Conservation (phyloP, 148 eudicot genomes). For the Vaccinium myrtillus region DNA sequence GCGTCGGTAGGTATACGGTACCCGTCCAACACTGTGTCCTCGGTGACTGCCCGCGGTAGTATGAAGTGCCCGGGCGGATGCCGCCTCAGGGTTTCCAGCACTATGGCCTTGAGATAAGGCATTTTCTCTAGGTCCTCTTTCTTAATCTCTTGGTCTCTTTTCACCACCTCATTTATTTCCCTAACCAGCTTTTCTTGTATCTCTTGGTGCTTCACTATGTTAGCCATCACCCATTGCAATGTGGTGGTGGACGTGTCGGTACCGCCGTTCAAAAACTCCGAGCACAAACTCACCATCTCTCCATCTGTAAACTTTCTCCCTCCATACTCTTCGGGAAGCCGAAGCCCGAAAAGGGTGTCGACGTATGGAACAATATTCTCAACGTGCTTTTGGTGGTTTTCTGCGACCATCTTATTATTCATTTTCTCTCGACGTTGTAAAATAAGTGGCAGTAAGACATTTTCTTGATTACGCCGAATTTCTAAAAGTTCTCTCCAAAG, state of each 20-base stretch:
- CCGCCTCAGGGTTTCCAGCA: conserved; percentile 6
- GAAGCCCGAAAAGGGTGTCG: conserved; percentile 21
- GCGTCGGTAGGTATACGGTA: background rate
- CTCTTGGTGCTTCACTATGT: conserved; percentile 2
- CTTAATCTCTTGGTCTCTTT: background rate
- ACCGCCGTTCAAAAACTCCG: conserved; percentile 8
- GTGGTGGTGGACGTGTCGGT: conserved; percentile 1
- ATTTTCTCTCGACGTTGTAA: conserved; percentile 14
- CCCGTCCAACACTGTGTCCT: conserved; percentile 4
- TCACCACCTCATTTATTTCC: background rate
- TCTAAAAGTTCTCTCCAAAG: conserved; percentile 28
- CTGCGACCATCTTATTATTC: background rate
- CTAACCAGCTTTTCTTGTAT: background rate
- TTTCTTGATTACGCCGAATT: conserved; percentile 16
- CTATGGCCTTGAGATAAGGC: background rate
- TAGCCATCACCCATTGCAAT: conserved; percentile 5
- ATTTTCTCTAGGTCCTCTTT: background rate
- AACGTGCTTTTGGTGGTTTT: background rate
- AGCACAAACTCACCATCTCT: conserved; percentile 4
- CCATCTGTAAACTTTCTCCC: background rate
- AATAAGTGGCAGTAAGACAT: conserved; percentile 28
- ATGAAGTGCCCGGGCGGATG: conserved; percentile 11
- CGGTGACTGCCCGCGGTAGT: background rate
- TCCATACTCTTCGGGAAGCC: background rate
- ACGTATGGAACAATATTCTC: conserved; percentile 14